Percentiles rank a stretch among this genome's conserved stretches.
Conservation (phyloP, 2,329 filamentous ascomycete species). For the Onygenales sp. region DNA sequence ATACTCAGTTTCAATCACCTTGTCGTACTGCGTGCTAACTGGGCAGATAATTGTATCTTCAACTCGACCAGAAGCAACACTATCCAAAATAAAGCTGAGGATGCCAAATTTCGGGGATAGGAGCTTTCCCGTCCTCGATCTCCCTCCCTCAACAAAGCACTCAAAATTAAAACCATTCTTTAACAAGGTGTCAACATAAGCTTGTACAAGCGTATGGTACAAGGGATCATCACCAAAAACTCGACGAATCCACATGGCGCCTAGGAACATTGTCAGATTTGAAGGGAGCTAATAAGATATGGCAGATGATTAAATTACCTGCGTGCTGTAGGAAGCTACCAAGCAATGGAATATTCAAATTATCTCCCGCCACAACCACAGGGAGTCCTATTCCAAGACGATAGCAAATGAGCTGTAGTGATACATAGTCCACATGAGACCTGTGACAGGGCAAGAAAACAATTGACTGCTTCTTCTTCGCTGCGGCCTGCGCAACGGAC, state of each 20-base stretch:
- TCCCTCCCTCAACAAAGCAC: conserved; percentile 93
- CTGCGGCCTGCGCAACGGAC: conserved; percentile 71
- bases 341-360: conserved; percentile 86
- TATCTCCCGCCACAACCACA: conserved; percentile 89
- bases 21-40: conserved; percentile 96
- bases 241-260: conserved; percentile 90
- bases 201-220: conserved; percentile 86
- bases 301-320: conserved; percentile 33
- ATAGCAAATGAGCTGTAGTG: conserved; percentile 90
- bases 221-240: conserved; percentile 87
- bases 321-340: conserved; percentile 88
- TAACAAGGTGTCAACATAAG: conserved; percentile 87
- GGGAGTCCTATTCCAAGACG: conserved; percentile 80
- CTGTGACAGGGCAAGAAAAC: conserved; percentile 92
- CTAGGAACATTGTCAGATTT: conserved; percentile 22
- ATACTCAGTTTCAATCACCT: conserved; percentile 88
- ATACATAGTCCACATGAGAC: conserved; percentile 94
- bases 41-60: conserved; percentile 89
- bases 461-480: conserved; percentile 83
- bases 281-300: not conserved
- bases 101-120: conserved; percentile 94
- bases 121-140: conserved; percentile 87
- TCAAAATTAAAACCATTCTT: conserved; percentile 91
- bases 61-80: conserved; percentile 75
- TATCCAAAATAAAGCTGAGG: conserved; percentile 82